Evolutionary conservation across 495 filamentous ascomycete genomes (phyloP).

Genomic region (Tuber borchii): DNA sequence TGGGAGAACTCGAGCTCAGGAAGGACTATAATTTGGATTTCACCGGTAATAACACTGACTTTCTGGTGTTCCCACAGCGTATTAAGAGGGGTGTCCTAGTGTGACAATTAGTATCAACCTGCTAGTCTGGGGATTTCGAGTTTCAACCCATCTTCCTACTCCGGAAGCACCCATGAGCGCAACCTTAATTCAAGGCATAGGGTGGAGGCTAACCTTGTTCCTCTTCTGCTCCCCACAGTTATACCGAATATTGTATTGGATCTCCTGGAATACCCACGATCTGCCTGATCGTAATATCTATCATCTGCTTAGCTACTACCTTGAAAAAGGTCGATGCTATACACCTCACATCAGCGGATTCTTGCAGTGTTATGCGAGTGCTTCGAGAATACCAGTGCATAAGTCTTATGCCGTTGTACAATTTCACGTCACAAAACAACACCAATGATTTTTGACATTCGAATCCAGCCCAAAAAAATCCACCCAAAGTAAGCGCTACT

Average conservation of each 20-base stretch:
- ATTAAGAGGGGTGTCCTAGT: conserved; percentile 64
- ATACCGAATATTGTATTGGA: conserved; percentile 67
- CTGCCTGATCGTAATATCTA: conserved; percentile 63
- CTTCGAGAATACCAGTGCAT: conserved; percentile 51
- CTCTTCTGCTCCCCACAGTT: conserved; percentile 61
- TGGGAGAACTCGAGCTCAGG: conserved; percentile 54
- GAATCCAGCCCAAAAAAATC: too few species aligned
- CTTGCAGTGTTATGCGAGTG: not conserved
- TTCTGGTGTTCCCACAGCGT: conserved; percentile 69
- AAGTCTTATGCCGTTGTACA: conserved; percentile 59
- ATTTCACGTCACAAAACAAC: conserved; percentile 59
- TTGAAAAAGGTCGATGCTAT: conserved; percentile 62
- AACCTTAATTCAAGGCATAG: conserved; percentile 68
- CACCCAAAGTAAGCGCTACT: too few species aligned
- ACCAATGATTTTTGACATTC: conserved; percentile 61
- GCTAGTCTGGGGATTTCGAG: conserved; percentile 63
- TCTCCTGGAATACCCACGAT: conserved; percentile 56
- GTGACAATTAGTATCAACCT: conserved; percentile 44
- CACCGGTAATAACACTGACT: conserved; percentile 63
- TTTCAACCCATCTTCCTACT: conserved; percentile 76
- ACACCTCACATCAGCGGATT: not conserved
- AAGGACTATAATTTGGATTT: conserved; percentile 62
- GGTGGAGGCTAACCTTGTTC: conserved; percentile 63
- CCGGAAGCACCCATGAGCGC: conserved; percentile 77
- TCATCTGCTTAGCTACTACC: conserved; percentile 58